Evolutionary conservation across 768 basidiomycete genomes (phyloP).

Genomic region (Chalciporus chontae): DNA sequence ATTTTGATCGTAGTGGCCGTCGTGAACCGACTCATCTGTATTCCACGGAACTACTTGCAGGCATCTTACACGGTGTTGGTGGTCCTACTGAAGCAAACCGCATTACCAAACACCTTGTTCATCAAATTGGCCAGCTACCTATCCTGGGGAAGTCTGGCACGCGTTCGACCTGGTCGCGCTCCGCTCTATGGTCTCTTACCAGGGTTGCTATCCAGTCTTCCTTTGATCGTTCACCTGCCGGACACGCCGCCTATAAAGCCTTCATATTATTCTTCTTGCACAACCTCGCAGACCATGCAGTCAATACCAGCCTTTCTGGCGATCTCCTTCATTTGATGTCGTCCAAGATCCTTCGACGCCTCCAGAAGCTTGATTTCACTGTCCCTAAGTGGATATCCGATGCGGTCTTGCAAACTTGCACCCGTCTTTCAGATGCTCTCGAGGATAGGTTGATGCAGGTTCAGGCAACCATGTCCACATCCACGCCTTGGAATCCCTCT

Average conservation of each 20-base stretch:
- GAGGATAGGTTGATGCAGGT: constrained; percentile 33
- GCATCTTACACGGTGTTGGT: no score
- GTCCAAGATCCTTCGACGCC: constrained; percentile 33
- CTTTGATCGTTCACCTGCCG: constrained; percentile 14
- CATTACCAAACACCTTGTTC: no score
- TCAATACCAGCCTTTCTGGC: constrained; percentile 9
- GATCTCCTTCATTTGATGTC: constrained; percentile 35
- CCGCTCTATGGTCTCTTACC: constrained; percentile 40
- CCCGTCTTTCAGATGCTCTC: constrained; percentile 14
- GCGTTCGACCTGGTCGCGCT: no score
- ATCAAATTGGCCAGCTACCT: no score
- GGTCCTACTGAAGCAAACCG: no score
- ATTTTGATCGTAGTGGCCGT: no score
- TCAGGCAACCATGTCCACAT: constrained; percentile 14
- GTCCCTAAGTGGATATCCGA: not conserved
- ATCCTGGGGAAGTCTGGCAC: no score
- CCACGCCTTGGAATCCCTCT: constrained; percentile 24
- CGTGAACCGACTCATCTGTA: not conserved
- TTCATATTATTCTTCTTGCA: constrained; percentile 28
- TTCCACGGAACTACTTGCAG: no score
- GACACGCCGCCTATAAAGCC: constrained; percentile 21
- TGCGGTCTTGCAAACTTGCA: not conserved
- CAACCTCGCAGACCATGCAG: constrained; percentile 1
- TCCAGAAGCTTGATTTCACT: constrained; percentile 29
- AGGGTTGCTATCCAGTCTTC: constrained; percentile 43